A percentile compares a stretch with the other conserved stretches of the same genome.
phyloP scores from a whole-genome alignment of 2,329 filamentous ascomycete genomes.

The Scorias spongiosa region DNA sequence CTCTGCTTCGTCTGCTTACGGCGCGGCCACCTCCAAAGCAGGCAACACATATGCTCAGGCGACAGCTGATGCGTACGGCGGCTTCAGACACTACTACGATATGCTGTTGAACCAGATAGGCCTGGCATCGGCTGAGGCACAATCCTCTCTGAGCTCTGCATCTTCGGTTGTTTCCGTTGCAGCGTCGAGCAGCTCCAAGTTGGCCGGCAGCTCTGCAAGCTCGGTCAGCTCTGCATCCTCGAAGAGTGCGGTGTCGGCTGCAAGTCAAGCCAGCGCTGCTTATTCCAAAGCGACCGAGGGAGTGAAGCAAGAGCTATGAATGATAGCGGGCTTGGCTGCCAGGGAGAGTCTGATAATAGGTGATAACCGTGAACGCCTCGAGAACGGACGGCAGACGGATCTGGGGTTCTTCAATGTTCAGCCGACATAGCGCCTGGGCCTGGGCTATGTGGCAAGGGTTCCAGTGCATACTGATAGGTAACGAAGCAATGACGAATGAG shows the following conservation, averaged over 20 bases:
- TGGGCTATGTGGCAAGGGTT: too few species aligned
- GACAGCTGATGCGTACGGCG: constrained; percentile 43
- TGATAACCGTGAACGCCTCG: too few species aligned
- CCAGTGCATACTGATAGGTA: too few species aligned
- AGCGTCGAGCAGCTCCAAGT: constrained; percentile 12
- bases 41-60: constrained; percentile 64
- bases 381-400: too few species aligned
- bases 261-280: constrained; percentile 18
- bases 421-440: too few species aligned
- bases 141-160: constrained; percentile 21
- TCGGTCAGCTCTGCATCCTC: constrained; percentile 11
- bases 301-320: constrained; percentile 1
- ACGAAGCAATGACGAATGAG: too few species aligned
- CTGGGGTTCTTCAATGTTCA: too few species aligned
- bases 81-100: constrained; percentile 23
- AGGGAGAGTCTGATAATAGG: too few species aligned
- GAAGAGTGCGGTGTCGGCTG: constrained; percentile 11
- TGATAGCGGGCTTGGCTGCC: neutral
- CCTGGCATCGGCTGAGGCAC: constrained; percentile 25
- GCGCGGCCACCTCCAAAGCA: constrained; percentile 37
- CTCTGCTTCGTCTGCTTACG: constrained; percentile 25
- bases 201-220: constrained; percentile 19
- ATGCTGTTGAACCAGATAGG: constrained; percentile 31
- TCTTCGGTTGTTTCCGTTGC: constrained; percentile 11
- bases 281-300: constrained; percentile 15